phyloP scores from a whole-genome alignment of 139 green algal genomes.

The Astrephomene gubernaculifera region DNA sequence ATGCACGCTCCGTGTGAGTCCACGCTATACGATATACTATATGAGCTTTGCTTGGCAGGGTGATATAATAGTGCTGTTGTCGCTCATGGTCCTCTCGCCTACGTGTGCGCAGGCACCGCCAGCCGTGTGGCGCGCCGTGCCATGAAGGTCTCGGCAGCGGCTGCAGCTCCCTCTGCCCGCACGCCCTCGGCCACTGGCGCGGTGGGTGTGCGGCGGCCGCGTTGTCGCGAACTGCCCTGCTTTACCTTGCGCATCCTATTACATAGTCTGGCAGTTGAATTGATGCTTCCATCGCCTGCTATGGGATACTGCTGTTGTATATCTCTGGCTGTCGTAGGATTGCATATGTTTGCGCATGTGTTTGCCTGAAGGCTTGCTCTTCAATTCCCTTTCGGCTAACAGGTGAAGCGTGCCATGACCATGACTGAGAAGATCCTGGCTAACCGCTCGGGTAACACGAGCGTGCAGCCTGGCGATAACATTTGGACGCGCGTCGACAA shows the following conservation, averaged over 20 bases:
- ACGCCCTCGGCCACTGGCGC: constrained; percentile 64
- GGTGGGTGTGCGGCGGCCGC: constrained; percentile 48
- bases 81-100: background rate
- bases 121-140: constrained; percentile 2
- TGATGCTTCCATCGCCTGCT: no score
- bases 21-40: background rate
- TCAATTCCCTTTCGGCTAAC: background rate
- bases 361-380: no score
- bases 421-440: constrained; percentile 98
- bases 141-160: constrained; percentile 51
- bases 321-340: no score
- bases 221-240: background rate
- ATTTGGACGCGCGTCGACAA: constrained; percentile 96
- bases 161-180: constrained; percentile 53
- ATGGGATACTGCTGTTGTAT: no score
- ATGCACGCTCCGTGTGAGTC: constrained; percentile 31
- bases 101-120: background rate
- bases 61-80: background rate
- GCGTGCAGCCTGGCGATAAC: constrained; percentile 89
- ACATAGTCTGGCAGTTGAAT: no score
- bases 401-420: constrained; percentile 94
- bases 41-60: background rate
- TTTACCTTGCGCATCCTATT: no score
- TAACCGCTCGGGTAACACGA: constrained; percentile 74
- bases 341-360: no score